Evolutionary conservation across 1,139 yeast genomes (phyloP).

Genomic region (Geotrichum carabidarum): DNA sequence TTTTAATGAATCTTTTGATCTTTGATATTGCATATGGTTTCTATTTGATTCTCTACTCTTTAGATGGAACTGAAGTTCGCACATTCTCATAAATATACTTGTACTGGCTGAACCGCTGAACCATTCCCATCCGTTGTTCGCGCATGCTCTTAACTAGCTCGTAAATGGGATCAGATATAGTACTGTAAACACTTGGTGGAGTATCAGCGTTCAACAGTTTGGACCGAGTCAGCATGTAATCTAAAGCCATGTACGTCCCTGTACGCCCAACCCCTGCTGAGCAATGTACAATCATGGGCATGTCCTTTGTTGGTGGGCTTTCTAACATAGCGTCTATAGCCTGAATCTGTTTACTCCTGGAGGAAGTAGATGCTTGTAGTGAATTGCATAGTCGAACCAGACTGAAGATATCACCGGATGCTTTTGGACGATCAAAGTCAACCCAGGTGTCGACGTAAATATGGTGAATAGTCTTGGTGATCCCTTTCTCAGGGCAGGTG

Average conservation of each 20-base stretch:
- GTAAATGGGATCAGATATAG: conserved; percentile 31
- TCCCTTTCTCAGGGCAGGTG: conserved; percentile 7
- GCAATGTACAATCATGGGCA: conserved; percentile 57
- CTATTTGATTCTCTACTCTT: background rate
- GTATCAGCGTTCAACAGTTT: conserved; percentile 5
- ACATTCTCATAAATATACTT: conserved; percentile 45
- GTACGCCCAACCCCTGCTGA: conserved; percentile 86
- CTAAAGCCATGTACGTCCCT: conserved; percentile 70
- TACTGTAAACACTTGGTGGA: background rate
- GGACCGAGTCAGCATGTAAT: conserved; percentile 42
- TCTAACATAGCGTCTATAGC: background rate
- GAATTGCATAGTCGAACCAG: conserved; percentile 35
- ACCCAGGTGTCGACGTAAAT: conserved; percentile 52
- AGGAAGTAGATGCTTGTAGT: conserved; percentile 8
- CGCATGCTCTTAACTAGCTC: conserved; percentile 46
- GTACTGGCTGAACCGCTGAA: conserved; percentile 57
- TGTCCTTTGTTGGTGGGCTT: background rate
- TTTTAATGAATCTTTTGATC: no score
- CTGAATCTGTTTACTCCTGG: background rate
- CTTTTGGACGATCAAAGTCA: conserved; percentile 14
- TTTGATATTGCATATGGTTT: no score
- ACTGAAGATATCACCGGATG: conserved; percentile 38
- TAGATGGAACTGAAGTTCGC: conserved; percentile 17
- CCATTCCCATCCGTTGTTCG: conserved; percentile 59
- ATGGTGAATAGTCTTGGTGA: conserved; percentile 42